Percentiles rank a stretch among this genome's conserved stretches.
Evolutionary conservation across 805 yeast species (phyloP).

Genomic region (Ogataea methylovora): DNA sequence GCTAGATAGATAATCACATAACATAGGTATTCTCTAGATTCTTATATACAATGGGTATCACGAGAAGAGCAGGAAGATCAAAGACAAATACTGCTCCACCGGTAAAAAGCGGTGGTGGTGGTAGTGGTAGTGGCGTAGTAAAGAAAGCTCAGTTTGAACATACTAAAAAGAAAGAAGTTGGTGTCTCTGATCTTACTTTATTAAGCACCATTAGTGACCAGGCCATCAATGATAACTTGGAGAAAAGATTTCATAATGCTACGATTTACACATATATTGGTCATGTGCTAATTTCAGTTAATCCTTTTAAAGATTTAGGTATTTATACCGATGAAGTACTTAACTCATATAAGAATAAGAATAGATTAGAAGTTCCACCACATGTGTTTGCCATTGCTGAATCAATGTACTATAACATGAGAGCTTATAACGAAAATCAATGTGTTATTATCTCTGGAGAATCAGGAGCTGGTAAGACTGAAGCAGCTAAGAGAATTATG

Average conservation of each 20-base stretch:
- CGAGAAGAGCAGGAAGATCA: neutral
- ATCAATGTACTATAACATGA: slow-evolving; percentile 90
- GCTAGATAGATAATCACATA: neutral
- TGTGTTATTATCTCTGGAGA: slow-evolving; percentile 98
- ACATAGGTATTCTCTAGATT: neutral
- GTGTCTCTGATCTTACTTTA: slow-evolving; percentile 90
- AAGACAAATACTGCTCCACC: neutral
- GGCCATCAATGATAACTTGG: slow-evolving; percentile 83
- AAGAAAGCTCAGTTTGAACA: slow-evolving; percentile 89
- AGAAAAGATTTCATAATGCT: slow-evolving; percentile 83
- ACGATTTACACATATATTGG: slow-evolving; percentile 91
- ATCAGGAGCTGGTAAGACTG: slow-evolving; percentile 97
- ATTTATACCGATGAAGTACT: slow-evolving; percentile 80
- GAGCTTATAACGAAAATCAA: slow-evolving; percentile 88
- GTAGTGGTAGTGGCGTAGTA: slow-evolving; percentile 26
- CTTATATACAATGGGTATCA: neutral
- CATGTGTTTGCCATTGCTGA: slow-evolving; percentile 98
- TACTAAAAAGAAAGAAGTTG: slow-evolving; percentile 91
- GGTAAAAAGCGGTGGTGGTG: slow-evolving; percentile 7
- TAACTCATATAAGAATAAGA: slow-evolving; percentile 78
- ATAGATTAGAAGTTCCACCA: slow-evolving; percentile 94
- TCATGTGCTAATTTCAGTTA: slow-evolving; percentile 89
- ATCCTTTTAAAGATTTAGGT: slow-evolving; percentile 94
- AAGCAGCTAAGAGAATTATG: slow-evolving; percentile 97
- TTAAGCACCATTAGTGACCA: slow-evolving; percentile 86